These are phyloP conservation scores for Lentinula boryana DNA, from an alignment of 768 basidiomycete genomes.

Conservation along the genomic window DNA sequence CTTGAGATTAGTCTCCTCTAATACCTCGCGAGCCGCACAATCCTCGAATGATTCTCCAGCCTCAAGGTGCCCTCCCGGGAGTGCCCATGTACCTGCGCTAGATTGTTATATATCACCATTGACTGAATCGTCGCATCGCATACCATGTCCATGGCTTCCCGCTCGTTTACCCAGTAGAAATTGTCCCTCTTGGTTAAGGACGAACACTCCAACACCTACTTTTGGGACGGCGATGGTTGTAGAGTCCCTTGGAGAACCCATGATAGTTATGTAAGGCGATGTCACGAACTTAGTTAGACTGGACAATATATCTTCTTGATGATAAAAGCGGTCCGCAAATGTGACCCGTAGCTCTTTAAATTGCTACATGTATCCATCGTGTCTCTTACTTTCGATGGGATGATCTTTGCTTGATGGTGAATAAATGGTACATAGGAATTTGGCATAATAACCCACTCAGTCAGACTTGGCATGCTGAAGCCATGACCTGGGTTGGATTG, in stretches of 20 bases:
- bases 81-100: neutral
- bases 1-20: neutral
- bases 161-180: neutral
- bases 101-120: neutral
- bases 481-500: no score
- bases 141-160: slow-evolving; percentile 3
- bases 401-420: no score
- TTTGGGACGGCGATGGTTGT: neutral
- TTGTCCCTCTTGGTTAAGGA: neutral
- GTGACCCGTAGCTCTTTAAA: no score
- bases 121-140: neutral
- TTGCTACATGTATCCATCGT: no score
- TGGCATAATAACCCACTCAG: no score
- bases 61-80: slow-evolving; percentile 3
- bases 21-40: slow-evolving; percentile 1
- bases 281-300: neutral
- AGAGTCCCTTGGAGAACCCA: neutral
- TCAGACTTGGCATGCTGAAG: no score
- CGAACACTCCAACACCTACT: slow-evolving; percentile 2
- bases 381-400: no score
- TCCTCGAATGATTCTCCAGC: neutral
- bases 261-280: neutral
- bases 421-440: no score
- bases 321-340: no score
- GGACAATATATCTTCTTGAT: no score